Conservation (phyloP, 2,329 filamentous ascomycete species). For the Sporothrix brasiliensis region DNA sequence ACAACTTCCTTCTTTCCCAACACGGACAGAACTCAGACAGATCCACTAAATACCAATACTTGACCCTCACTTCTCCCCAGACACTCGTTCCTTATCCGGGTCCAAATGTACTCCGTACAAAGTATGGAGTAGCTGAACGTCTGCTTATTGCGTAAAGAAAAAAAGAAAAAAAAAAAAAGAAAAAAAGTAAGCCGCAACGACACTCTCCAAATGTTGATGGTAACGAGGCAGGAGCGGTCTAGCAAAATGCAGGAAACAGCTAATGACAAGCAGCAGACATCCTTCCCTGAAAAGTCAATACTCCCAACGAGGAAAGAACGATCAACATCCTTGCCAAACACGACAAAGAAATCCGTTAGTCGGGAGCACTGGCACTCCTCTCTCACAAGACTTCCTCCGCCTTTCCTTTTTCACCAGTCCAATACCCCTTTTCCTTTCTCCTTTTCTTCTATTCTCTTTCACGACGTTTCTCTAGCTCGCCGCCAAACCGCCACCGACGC, state of each 20-base stretch:
- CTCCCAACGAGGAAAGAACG: background rate
- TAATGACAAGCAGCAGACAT: background rate
- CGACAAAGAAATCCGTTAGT: background rate
- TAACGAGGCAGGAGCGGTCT: background rate
- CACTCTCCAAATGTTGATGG: background rate
- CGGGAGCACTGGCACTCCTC: background rate
- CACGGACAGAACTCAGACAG: background rate
- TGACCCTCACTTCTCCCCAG: background rate
- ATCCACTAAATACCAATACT: slow-evolving; percentile 11
- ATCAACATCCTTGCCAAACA: background rate
- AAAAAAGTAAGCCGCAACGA: background rate
- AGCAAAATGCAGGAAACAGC: background rate
- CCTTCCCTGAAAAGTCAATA: background rate
- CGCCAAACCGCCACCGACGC: background rate
- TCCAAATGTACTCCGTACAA: background rate
- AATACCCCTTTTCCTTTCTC: background rate
- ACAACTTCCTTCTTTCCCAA: background rate
- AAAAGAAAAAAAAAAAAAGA: background rate
- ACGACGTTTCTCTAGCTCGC: background rate
- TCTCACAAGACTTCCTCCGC: background rate
- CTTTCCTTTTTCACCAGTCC: background rate
- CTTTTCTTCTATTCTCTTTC: background rate
- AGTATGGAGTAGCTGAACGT: slow-evolving; percentile 2
- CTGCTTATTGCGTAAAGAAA: background rate
- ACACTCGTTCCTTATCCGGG: slow-evolving; percentile 14